These are phyloP conservation scores for Fusarium liriodendri DNA, from an alignment of 2,329 filamentous ascomycete genomes.

Conservation along the genomic window DNA sequence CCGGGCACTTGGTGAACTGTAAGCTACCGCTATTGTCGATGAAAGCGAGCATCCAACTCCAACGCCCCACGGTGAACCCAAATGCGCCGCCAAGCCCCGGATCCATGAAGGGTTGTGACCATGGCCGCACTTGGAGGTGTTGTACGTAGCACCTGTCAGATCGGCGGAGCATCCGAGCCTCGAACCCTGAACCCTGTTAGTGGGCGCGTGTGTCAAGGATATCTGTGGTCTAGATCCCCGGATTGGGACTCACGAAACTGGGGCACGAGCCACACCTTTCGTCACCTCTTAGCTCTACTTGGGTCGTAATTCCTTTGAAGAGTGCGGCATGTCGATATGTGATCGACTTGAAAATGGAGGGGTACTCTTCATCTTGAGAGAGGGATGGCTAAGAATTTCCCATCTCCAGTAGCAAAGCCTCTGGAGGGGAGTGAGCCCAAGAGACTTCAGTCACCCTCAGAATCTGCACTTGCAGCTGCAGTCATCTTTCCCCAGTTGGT, in stretches of 20 bases:
- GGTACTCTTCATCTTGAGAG: background rate
- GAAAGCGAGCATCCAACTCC: constrained; percentile 2
- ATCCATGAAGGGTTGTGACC: constrained; percentile 1
- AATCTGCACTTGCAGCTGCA: background rate
- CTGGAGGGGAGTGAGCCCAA: background rate
- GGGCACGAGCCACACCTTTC: constrained; percentile 29
- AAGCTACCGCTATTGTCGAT: background rate
- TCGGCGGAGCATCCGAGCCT: constrained; percentile 32
- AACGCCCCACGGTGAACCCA: constrained; percentile 18
- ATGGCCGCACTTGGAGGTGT: constrained; percentile 7
- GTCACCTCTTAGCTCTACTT: background rate
- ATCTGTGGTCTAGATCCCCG: constrained; percentile 28
- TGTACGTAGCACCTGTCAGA: constrained; percentile 15
- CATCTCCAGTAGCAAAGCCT: background rate
- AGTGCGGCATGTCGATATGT: background rate
- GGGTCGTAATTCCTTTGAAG: constrained; percentile 9
- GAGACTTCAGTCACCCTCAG: background rate
- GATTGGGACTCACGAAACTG: constrained; percentile 29
- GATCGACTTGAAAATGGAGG: background rate
- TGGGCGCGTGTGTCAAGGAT: constrained; percentile 24
- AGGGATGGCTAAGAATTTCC: background rate
- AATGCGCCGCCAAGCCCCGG: constrained; percentile 25
- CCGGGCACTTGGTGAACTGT: constrained; percentile 4
- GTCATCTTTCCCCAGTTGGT: background rate
- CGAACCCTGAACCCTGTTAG: constrained; percentile 42